These are phyloP conservation scores for Fusarium burgessii DNA, from an alignment of 2,329 filamentous ascomycete genomes.

Conservation along the genomic window DNA sequence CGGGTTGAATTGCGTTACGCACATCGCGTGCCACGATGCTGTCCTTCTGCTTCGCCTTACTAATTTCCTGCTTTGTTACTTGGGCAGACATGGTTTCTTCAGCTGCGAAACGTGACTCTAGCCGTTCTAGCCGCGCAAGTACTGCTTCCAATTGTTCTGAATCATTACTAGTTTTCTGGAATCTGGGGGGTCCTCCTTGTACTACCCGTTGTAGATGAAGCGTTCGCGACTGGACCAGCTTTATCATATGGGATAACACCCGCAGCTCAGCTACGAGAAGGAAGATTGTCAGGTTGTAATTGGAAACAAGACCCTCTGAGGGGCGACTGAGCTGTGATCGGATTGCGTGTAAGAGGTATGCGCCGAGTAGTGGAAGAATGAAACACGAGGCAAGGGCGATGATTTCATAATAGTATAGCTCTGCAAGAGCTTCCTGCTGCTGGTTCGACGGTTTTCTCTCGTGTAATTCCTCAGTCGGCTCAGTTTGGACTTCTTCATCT, in stretches of 20 bases:
- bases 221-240: slow-evolving; percentile 82
- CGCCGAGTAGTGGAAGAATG: slow-evolving; percentile 79
- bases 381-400: slow-evolving; percentile 84
- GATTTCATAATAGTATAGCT: slow-evolving; percentile 81
- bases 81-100: slow-evolving; percentile 43
- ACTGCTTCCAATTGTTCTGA: slow-evolving; percentile 67
- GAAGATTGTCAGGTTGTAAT: slow-evolving; percentile 94
- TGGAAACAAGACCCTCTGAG: slow-evolving; percentile 87
- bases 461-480: slow-evolving; percentile 26
- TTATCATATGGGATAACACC: slow-evolving; percentile 84
- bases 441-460: slow-evolving; percentile 32
- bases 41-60: slow-evolving; percentile 56
- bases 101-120: slow-evolving; percentile 67
- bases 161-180: slow-evolving; percentile 48
- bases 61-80: slow-evolving; percentile 50
- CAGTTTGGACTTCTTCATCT: slow-evolving; percentile 46
- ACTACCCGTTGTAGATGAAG: slow-evolving; percentile 84
- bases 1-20: slow-evolving; percentile 76
- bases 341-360: slow-evolving; percentile 85
- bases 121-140: slow-evolving; percentile 72
- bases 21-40: slow-evolving; percentile 67
- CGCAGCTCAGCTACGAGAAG: slow-evolving; percentile 87
- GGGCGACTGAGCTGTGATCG: slow-evolving; percentile 83
- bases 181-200: slow-evolving; percentile 60
- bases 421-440: slow-evolving; percentile 61